phyloP scores from a whole-genome alignment of 352 stramenopile genomes.

The Pythium monospermum region DNA sequence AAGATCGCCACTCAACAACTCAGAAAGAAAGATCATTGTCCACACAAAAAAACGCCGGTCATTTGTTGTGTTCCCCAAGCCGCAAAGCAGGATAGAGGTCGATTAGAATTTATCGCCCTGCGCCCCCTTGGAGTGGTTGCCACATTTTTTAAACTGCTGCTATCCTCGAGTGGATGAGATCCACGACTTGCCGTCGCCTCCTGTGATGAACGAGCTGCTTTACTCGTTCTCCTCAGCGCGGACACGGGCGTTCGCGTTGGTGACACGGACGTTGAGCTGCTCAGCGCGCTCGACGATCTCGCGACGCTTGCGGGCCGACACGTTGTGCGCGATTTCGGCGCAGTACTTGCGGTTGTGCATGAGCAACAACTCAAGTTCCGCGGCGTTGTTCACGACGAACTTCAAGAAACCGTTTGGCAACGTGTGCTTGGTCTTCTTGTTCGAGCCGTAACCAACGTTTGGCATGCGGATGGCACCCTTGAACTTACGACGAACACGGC shows the following conservation, averaged over 20 bases:
- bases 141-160: slow-evolving; percentile 28
- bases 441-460: slow-evolving; percentile 98
- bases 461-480: slow-evolving; percentile 98
- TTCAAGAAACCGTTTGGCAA: slow-evolving; percentile 99
- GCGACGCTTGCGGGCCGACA: slow-evolving; percentile 95
- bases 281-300: slow-evolving; percentile 97
- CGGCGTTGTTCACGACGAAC: slow-evolving; percentile 98
- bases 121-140: slow-evolving; percentile 14
- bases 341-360: slow-evolving; percentile 98
- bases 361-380: slow-evolving; percentile 95
- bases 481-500: slow-evolving; percentile 98
- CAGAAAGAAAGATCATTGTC: too few relatives aligned
- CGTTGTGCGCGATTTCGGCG: slow-evolving; percentile 98
- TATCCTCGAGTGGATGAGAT: slow-evolving; percentile 27
- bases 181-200: slow-evolving; percentile 18
- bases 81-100: slow-evolving; percentile 30
- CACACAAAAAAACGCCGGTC: too few relatives aligned
- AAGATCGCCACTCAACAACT: too few relatives aligned
- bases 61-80: slow-evolving; percentile 19
- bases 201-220: slow-evolving; percentile 24
- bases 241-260: slow-evolving; percentile 97
- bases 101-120: slow-evolving; percentile 27
- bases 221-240: slow-evolving; percentile 95
- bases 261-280: slow-evolving; percentile 98
- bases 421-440: slow-evolving; percentile 98